A percentile compares a stretch with the other conserved stretches of the same genome.
Evolutionary conservation across 106 monocot species (phyloP).

Genomic region (Hemerocallis citrina): DNA sequence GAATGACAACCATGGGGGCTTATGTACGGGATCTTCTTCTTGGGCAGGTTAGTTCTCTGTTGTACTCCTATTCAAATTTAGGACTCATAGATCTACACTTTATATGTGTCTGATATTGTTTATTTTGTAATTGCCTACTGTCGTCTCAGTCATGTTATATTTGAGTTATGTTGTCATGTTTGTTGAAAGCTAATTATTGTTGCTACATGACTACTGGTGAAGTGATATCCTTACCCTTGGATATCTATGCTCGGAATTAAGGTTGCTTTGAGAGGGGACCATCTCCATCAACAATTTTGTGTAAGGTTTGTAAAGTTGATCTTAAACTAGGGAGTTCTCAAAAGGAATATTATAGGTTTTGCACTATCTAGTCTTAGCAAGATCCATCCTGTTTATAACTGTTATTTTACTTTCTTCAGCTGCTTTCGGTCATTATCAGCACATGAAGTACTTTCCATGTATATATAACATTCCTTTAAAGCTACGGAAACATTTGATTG

Average conservation of each 20-base stretch:
- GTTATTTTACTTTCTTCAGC: not conserved
- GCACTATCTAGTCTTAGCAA: not conserved
- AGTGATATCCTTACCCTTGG: constrained; percentile 33
- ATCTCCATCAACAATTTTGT: constrained; percentile 45
- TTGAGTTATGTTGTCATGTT: not conserved
- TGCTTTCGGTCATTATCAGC: not conserved
- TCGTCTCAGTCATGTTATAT: not conserved
- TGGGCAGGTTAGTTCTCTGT: constrained; percentile 57
- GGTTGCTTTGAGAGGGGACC: constrained; percentile 46
- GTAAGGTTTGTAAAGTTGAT: constrained; percentile 71
- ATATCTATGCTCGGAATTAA: constrained; percentile 18
- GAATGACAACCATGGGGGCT: constrained; percentile 83
- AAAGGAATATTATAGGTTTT: constrained; percentile 4
- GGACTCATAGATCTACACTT: not conserved
- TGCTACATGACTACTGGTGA: constrained; percentile 13
- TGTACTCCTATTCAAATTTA: not conserved
- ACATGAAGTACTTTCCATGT: not conserved
- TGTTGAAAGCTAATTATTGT: constrained; percentile 22
- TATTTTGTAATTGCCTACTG: not conserved
- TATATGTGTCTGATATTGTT: not conserved
- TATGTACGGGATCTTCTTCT: constrained; percentile 94
- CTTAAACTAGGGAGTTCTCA: constrained; percentile 24
- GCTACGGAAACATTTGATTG: no score
- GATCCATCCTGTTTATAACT: not conserved
- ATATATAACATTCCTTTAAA: not conserved